Evolutionary conservation across 2,329 filamentous ascomycete genomes (phyloP).

Genomic region (Aspergillus ochraceoroseus): DNA sequence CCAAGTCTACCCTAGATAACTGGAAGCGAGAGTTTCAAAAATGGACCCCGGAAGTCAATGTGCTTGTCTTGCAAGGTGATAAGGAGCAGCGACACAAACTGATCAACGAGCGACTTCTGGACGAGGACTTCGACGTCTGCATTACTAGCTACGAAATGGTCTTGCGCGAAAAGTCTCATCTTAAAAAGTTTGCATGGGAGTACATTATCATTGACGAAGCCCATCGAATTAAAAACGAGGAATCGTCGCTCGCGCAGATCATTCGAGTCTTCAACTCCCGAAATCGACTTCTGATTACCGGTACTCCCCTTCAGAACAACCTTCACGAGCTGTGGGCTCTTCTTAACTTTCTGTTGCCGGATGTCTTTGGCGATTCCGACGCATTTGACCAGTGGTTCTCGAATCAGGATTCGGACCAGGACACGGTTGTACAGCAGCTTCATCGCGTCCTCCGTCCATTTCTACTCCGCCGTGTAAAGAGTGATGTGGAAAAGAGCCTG

Average conservation of each 20-base stretch:
- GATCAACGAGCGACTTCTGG: slow-evolving; percentile 85
- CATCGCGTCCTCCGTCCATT: slow-evolving; percentile 92
- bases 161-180: slow-evolving; percentile 82
- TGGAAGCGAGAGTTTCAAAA: slow-evolving; percentile 91
- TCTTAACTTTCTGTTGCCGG: slow-evolving; percentile 94
- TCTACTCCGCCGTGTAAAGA: slow-evolving; percentile 90
- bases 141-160: slow-evolving; percentile 99
- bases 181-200: slow-evolving; percentile 99
- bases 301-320: slow-evolving; percentile 96
- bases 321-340: slow-evolving; percentile 96
- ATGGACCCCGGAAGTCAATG: slow-evolving; percentile 95
- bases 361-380: slow-evolving; percentile 94
- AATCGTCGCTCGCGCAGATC: slow-evolving; percentile 92
- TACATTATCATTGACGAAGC: slow-evolving; percentile 99
- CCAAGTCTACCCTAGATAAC: slow-evolving; percentile 96
- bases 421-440: slow-evolving; percentile 91
- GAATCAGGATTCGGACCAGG: slow-evolving; percentile 80
- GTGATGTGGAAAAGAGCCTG: slow-evolving; percentile 95
- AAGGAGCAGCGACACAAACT: slow-evolving; percentile 87
- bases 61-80: slow-evolving; percentile 86
- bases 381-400: slow-evolving; percentile 99
- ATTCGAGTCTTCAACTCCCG: slow-evolving; percentile 94
- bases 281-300: slow-evolving; percentile 91
- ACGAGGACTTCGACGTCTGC: slow-evolving; percentile 95
- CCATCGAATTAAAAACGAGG: slow-evolving; percentile 98